Conservation (phyloP, 1,284 basidiomycete genomes). For the Lentinula novae-zelandiae region DNA sequence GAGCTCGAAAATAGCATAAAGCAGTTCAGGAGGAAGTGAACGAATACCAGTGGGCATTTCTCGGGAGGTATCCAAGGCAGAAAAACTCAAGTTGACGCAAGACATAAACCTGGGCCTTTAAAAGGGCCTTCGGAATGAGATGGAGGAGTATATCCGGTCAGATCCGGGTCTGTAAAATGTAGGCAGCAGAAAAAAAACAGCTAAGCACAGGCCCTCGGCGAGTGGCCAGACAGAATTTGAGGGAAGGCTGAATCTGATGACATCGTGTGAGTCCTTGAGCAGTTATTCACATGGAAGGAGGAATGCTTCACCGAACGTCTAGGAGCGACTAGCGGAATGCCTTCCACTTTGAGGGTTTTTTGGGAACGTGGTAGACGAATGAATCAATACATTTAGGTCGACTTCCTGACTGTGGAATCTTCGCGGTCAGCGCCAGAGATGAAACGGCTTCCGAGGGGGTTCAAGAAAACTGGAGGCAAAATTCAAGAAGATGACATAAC, state of each 20-base stretch:
- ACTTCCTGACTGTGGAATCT: no score
- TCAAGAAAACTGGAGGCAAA: not conserved
- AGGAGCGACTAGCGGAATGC: no score
- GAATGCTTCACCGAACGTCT: not conserved
- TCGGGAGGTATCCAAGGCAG: not conserved
- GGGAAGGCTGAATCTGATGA: not conserved
- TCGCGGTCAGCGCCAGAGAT: no score
- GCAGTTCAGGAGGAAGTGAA: constrained; percentile 6
- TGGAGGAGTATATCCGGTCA: not conserved
- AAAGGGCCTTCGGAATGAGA: not conserved
- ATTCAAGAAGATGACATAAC: no score
- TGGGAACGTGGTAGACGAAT: no score
- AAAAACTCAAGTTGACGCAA: not conserved
- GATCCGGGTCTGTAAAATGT: not conserved
- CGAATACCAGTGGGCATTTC: not conserved
- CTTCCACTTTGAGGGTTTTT: not conserved
- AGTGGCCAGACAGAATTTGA: not conserved
- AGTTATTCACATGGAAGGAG: not conserved
- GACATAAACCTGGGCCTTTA: not conserved
- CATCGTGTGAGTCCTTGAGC: not conserved
- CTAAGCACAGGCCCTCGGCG: not conserved
- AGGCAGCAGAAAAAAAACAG: no score
- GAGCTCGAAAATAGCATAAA: not conserved
- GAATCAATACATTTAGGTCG: no score
- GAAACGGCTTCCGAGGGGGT: no score